These are phyloP conservation scores for Puccinia sorghi DNA, from an alignment of 1,284 basidiomycete genomes.

Conservation along the genomic window DNA sequence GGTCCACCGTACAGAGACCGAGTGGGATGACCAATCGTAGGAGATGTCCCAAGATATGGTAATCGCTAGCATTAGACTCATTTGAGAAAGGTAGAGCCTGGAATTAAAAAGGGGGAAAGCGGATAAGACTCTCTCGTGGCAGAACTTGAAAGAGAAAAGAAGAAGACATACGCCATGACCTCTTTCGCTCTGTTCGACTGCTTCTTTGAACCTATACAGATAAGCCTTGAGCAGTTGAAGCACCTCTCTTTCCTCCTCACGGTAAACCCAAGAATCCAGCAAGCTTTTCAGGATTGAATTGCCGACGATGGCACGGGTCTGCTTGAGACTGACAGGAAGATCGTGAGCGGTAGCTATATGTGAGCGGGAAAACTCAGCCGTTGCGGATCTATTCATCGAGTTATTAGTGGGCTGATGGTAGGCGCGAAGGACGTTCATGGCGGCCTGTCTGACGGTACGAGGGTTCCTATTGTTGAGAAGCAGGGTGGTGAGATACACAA, in stretches of 20 bases:
- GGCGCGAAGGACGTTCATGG: constrained; percentile 34
- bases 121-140: not conserved
- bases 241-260: constrained; percentile 48
- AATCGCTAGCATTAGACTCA: constrained; percentile 37
- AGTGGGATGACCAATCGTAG: constrained; percentile 42
- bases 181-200: constrained; percentile 34
- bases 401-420: constrained; percentile 33
- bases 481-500: constrained; percentile 45
- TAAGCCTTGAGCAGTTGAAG: constrained; percentile 46
- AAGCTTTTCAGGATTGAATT: constrained; percentile 33
- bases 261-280: constrained; percentile 44
- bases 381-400: not conserved
- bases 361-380: not conserved
- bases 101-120: not conserved
- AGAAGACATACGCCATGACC: constrained; percentile 20
- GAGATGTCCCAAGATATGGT: constrained; percentile 37
- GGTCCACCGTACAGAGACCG: constrained; percentile 48
- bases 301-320: constrained; percentile 40
- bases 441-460: constrained; percentile 32
- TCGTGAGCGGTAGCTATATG: not conserved
- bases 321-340: constrained; percentile 17
- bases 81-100: not conserved
- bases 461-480: constrained; percentile 41
- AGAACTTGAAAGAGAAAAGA: not conserved
- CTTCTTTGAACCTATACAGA: constrained; percentile 44